Percentiles rank a stretch among this genome's conserved stretches.
These are phyloP conservation scores for Arabis alpina DNA, from an alignment of 345 rosid genomes.

Conservation along the genomic window DNA sequence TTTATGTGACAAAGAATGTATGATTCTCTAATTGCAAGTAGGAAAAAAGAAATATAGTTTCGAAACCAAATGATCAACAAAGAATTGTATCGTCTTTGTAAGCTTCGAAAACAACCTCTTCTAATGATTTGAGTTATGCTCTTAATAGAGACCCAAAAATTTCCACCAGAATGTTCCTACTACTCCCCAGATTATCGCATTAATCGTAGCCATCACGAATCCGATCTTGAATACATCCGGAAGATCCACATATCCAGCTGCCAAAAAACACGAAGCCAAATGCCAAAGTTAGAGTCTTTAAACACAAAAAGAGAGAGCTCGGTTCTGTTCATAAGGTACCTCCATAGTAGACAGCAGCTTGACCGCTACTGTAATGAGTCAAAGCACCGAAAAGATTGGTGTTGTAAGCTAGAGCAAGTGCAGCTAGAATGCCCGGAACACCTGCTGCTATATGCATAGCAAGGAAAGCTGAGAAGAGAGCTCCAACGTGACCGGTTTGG, in stretches of 20 bases:
- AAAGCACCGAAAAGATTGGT: constrained; percentile 92
- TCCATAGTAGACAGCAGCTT: constrained; percentile 97
- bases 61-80: constrained; percentile 32
- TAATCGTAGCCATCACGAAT: constrained; percentile 71
- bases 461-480: constrained; percentile 93
- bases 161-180: constrained; percentile 98
- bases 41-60: not conserved
- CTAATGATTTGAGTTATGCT: constrained; percentile 1
- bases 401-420: constrained; percentile 85
- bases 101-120: constrained; percentile 21
- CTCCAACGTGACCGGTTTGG: constrained; percentile 97
- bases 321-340: constrained; percentile 46
- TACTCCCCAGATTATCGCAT: constrained; percentile 80
- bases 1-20: constrained; percentile 34
- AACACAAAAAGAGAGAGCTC: not conserved
- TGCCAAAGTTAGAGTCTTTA: not conserved
- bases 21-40: constrained; percentile 28
- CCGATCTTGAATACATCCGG: constrained; percentile 91
- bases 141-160: constrained; percentile 88
- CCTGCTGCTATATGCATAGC: constrained; percentile 96
- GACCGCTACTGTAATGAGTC: constrained; percentile 99
- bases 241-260: constrained; percentile 93
- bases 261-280: constrained; percentile 1
- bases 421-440: constrained; percentile 79
- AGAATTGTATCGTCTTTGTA: constrained; percentile 21